Base-by-base conservation (phyloP, 2,329 filamentous ascomycete genomes). In the Colletotrichum lupini region DNA sequence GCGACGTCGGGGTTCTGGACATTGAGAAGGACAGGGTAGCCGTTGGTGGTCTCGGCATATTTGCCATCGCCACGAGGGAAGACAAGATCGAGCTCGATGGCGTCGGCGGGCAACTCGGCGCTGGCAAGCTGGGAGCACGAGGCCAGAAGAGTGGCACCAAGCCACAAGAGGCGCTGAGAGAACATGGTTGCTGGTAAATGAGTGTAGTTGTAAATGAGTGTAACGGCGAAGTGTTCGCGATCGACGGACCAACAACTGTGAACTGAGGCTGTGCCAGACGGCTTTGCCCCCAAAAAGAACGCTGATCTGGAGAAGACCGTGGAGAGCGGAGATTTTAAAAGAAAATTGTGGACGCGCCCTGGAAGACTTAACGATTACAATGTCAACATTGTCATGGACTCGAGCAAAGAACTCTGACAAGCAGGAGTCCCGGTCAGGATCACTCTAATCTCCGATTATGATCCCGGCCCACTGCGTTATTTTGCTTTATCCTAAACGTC, bases 1-100 rank as follows among this genome's bases (percentile, higher is more conserved):
- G 73, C 73, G 2, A 71, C 57, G 5, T 71, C 37, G 12, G 73
- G 70, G 71, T 75, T 75, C 58, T 75, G 73, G 14, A 75, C 37
- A 19, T 70, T 71, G 24, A 75, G 66, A 28, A 75, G 65, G 9
- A 75, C 35, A n/a, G 73, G 73, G 30, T 73, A 68, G 57, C 71
- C 73, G 49, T 67, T 66, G 12, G 66, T 49, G 19, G 66, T 74
- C 30, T 74, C 62, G 37, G 46, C 71, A 37, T 74, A 75, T 19
- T 71, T 70, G 26, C 71, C 71, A 32, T 63, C 73, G 9, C 69
- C 16, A 12, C 73, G 73, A 30, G 73, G 73, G 62, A 75, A 75
- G 57, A 75, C 62, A 46, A 75, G 61, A 14, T 75, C 73, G 37
- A 75, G 71, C 52, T 75, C 71, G 49, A 75, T 61, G 35, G 71